These are phyloP conservation scores for Botrytis hyacinthi DNA, from an alignment of 2,329 filamentous ascomycete species.

Conservation along the genomic window DNA sequence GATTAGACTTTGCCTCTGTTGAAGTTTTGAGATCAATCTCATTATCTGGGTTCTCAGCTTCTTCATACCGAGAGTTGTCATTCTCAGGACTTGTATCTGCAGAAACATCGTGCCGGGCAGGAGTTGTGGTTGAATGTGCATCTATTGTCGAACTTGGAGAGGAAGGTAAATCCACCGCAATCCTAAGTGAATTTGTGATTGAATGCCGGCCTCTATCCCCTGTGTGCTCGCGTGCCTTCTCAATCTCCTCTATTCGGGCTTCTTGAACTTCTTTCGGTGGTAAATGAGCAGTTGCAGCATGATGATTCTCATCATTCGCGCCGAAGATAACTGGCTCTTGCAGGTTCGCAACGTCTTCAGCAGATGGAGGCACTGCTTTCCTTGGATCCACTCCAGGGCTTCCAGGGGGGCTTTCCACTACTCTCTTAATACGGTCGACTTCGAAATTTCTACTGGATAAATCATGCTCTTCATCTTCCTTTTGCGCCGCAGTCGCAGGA, in stretches of 20 bases:
- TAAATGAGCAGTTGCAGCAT: constrained; percentile 43
- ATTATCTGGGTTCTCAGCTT: constrained; percentile 47
- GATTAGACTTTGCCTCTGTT: constrained; percentile 30
- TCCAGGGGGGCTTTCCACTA: constrained; percentile 34
- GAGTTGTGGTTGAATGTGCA: constrained; percentile 70
- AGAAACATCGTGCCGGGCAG: constrained; percentile 64
- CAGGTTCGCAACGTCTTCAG: constrained; percentile 39
- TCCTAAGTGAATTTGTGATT: constrained; percentile 41
- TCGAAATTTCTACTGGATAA: constrained; percentile 29
- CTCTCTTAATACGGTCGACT: constrained; percentile 30
- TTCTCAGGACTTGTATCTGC: constrained; percentile 73
- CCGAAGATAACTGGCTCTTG: constrained; percentile 32
- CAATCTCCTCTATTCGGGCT: constrained; percentile 39
- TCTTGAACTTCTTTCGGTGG: constrained; percentile 51
- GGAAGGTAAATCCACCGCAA: constrained; percentile 47
- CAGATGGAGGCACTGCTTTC: constrained; percentile 36
- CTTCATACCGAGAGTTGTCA: constrained; percentile 56
- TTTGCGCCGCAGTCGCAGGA: constrained; percentile 22
- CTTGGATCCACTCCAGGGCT: constrained; percentile 38
- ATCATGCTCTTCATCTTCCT: constrained; percentile 17
- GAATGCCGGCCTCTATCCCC: constrained; percentile 37
- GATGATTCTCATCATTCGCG: constrained; percentile 32
- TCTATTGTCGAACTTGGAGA: constrained; percentile 64
- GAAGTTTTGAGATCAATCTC: constrained; percentile 44
- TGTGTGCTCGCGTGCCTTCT: constrained; percentile 40